A percentile compares a stretch with the other conserved stretches of the same genome.
These are phyloP conservation scores for Syzygium oleosum DNA, from an alignment of 345 rosid species.

Conservation along the genomic window DNA sequence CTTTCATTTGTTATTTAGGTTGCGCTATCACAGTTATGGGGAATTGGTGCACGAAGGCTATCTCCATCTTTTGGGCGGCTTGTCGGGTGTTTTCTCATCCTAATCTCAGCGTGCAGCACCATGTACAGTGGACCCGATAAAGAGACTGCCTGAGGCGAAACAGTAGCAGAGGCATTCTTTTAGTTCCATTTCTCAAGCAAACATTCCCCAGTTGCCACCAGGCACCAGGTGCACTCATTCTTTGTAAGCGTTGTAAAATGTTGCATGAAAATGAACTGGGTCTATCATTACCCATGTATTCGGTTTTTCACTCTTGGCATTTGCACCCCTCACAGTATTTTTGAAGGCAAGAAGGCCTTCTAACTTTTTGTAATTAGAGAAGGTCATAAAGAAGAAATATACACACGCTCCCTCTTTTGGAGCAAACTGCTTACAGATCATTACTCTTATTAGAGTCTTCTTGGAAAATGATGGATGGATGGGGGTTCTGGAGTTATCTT, in stretches of 20 bases:
- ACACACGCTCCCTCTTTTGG: not conserved
- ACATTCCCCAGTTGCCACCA: not conserved
- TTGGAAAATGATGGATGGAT: not conserved
- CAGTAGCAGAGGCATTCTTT: not conserved
- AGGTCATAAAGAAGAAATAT: not conserved
- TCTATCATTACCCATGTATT: not conserved
- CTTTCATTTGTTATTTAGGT: conserved; percentile 24
- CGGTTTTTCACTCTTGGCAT: not conserved
- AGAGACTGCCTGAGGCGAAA: conserved; percentile 36
- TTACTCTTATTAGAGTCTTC: not conserved
- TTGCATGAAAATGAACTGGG: not conserved
- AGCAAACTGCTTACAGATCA: not conserved
- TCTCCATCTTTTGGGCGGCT: conserved; percentile 48
- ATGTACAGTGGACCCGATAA: conserved; percentile 62
- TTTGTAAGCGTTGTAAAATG: not conserved
- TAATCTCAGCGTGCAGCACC: conserved; percentile 58
- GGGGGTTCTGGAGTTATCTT: not conserved
- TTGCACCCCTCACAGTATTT: not conserved
- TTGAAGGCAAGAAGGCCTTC: not conserved
- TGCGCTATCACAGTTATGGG: conserved; percentile 61
- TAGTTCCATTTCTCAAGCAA: not conserved
- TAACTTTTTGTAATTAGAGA: not conserved
- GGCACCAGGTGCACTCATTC: not conserved
- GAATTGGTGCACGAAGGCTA: conserved; percentile 23
- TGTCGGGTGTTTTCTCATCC: conserved; percentile 62